These are phyloP conservation scores for Nidularia pulvinata DNA, from an alignment of 768 basidiomycete species.

Conservation along the genomic window DNA sequence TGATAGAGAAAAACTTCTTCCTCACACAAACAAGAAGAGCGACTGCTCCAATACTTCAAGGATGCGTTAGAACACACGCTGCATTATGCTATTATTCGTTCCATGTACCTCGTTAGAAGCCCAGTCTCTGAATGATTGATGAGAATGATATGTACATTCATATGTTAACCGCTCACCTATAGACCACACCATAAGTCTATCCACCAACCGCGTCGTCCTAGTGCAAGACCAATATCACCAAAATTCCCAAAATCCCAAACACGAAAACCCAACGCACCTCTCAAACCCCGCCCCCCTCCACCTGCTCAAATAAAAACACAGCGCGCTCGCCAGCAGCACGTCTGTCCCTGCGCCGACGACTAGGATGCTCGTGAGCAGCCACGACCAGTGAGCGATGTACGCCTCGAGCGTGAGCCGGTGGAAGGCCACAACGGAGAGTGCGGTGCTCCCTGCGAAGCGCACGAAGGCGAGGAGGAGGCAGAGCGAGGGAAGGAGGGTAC, in stretches of 20 bases:
- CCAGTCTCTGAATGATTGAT: neutral
- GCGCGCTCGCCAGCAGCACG: conserved; percentile 8
- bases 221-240: neutral
- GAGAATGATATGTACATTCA: neutral
- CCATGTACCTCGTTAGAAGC: neutral
- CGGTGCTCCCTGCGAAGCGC: conserved; percentile 12
- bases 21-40: neutral
- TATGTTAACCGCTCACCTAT: conserved; percentile 4
- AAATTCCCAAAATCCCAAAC: neutral
- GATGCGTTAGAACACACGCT: neutral
- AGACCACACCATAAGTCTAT: conserved; percentile 8
- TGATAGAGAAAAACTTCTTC: neutral
- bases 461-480: conserved; percentile 9
- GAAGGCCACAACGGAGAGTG: conserved; percentile 7
- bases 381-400: conserved; percentile 7
- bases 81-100: neutral
- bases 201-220: conserved; percentile 5
- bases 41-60: neutral
- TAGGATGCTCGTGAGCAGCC: conserved; percentile 15
- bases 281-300: conserved; percentile 7
- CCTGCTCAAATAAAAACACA: conserved; percentile 15
- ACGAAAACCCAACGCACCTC: neutral
- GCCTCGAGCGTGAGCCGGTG: conserved; percentile 7
- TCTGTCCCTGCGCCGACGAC: conserved; percentile 13
- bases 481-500: conserved; percentile 6